Evolutionary conservation across 495 filamentous ascomycete species (phyloP), one percentile per base, ranked within the genome.

Genomic region (Penicillium mononematosum): DNA sequence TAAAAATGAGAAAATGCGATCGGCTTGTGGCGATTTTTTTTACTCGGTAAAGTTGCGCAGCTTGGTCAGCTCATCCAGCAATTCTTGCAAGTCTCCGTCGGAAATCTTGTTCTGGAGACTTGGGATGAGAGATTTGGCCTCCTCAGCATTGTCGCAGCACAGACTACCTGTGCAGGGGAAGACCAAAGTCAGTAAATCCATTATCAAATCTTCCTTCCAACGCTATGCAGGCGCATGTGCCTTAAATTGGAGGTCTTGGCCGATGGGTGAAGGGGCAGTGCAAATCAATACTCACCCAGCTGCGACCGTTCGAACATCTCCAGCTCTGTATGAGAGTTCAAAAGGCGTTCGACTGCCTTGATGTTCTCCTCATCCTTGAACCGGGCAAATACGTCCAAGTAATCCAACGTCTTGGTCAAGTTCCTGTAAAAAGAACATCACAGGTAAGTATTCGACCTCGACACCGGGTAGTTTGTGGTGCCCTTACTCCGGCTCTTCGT

Each of bases 301-400:
- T 97, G 92, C 43, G 90, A 90, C 62, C 88, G 82, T 82, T 98
- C 94, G 66, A 97, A 97, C 69, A 89, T 87, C 66, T 88, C 88
- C 62, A 98, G 73, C 67, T 92, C 86, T 54, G 86, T 85, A 62
- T 88, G 86, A 38, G 84, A 79, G 54, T 86, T 85, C 55, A 96
- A 75, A 52, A 96, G 74, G 8, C 88, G 81, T 72, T 96, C 93
- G 36, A 97, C 90, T 11, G 90, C 90, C 74, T 95, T 89, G 56
- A 96, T 91, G 57, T 90, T 93, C 73, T 97, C 91, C 68, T 90
- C 90, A 58, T 91, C 84, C 78, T 96, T 95, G 80, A 97, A 97
- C 14, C 92, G 88, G 11, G 92, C 88, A 76, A 98, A 98, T 20
- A 88, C 84, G 59, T 96, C 91, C 1, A 98, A 82, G 72, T 98